Evolutionary conservation across 2,329 filamentous ascomycete species (phyloP), one percentile per base, ranked within the genome.

Genomic region (Colletotrichum musae): DNA sequence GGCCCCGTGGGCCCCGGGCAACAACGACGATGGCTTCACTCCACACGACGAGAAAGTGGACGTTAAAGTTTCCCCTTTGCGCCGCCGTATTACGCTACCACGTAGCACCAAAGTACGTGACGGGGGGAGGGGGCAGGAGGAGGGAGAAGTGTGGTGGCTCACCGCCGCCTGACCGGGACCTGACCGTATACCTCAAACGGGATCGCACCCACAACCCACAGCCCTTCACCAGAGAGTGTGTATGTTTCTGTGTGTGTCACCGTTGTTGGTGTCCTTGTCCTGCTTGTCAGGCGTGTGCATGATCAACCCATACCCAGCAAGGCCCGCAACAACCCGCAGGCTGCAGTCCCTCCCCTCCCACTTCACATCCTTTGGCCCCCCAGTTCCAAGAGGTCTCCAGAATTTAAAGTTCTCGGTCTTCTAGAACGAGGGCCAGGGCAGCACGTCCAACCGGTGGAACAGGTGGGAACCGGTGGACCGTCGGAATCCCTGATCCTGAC

Each of bases 131-230:
- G 15, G 10, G 47, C 16, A 26, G 54, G 52, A 64, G 45, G 39
- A 59, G 32, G 47, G 39, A 32, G n/a, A 21, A 21, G 43, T 39
- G 26, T 50, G 47, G 26, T 39, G 15, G 50, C n/a, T 21, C 62
- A 69, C 67, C 62, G 62, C 57, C 45, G 63, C 43, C 18, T 60
- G 66, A 66, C 66, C 66, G 66, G 62, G 50, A 39, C 66, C 56
- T 66, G 56, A 66, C 62, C 62, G 57, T 66, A n/a, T 66, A 69
- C 43, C 62, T 70, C 67, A 70, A 70, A 70, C 67, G 50, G 57
- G 51, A 60, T 51, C 24, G 58, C 62, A 50, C 24, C 50, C 50
- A 69, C 61, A 50, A 13, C 26, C 21, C 45, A 32, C 43, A 36
- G 32, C 32, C 32, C 32, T 36, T 36, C 32, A 36, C 32, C 7